These are phyloP conservation scores for Blastocystis hominis DNA, from an alignment of 352 stramenopile genomes.

Conservation along the genomic window DNA sequence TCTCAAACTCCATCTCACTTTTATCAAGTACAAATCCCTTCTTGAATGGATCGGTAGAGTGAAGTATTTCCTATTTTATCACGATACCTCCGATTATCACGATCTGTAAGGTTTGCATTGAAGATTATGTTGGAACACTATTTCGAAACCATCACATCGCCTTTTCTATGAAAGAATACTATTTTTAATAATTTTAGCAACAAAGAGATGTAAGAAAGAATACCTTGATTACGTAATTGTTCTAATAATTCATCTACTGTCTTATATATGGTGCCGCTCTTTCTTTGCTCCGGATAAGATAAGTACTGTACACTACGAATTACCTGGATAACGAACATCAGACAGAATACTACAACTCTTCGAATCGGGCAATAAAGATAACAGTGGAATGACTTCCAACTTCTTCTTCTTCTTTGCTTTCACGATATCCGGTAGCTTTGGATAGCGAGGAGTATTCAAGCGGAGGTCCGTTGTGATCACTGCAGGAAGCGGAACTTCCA, in stretches of 20 bases:
- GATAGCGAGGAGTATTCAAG: conserved; percentile 95
- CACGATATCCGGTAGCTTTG: conserved; percentile 98
- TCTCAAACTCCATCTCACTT: too few species aligned
- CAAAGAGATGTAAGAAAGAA: conserved; percentile 16
- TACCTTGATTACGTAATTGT: conserved; percentile 1
- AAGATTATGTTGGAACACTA: too few species aligned
- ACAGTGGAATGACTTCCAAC: conserved; percentile 66
- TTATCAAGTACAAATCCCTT: too few species aligned
- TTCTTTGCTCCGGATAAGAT: background rate
- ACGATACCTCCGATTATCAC: too few species aligned
- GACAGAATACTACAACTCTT: background rate
- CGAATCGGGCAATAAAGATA: background rate
- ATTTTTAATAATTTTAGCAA: too few species aligned
- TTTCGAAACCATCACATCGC: too few species aligned
- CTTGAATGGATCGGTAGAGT: too few species aligned
- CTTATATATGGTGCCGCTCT: conserved; percentile 5
- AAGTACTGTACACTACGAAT: background rate
- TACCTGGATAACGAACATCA: background rate
- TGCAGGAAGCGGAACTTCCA: conserved; percentile 78
- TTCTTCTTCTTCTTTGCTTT: conserved; percentile 87
- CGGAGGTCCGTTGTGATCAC: conserved; percentile 93
- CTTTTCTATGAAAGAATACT: too few species aligned
- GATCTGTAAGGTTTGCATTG: too few species aligned
- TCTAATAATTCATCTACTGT: conserved; percentile 17
- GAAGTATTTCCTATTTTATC: too few species aligned